Base-by-base conservation (phyloP, 192 early-diverging fungal genomes). In the Coemansia sp. region DNA sequence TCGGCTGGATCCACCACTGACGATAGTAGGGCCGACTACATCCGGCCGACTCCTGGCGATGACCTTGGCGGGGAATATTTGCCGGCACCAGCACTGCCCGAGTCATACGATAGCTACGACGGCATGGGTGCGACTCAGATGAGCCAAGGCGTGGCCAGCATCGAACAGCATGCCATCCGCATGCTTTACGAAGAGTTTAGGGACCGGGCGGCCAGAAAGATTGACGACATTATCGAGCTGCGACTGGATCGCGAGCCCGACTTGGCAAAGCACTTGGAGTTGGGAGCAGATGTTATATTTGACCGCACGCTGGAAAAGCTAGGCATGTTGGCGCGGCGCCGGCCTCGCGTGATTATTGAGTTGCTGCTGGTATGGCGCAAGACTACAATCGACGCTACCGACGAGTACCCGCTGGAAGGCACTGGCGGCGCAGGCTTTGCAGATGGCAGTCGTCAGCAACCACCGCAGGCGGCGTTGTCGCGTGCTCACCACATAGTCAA, bases 261-360 rank as follows among this genome's bases (percentile, higher is more conserved):
- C 53, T 75, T 94, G 39, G 46, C 82, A 25, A 75, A 75, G 36
- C 78, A 86, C 32, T 72, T 94, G 21, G 88, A 89, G 19, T 77
- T 74, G 10, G 91, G 88, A 7, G 87, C 77, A 5, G 95, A 99
- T 76, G 71, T 84, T 6, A 72, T 83, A 8, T 95, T 99, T 69
- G 97, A 99, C 73, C 88, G 89, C 21, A 81, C 94, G 0, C 67
- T 97, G 29, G 77, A 85, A 32, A 91, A 92, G 12, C 74, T 99
- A 9, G 94, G 93, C 1, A 87, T 88, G 41, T 74, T 95, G 37
- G 92, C 94, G 2, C 86, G 90, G 37, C 91, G 93, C 64, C 91
- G 91, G 66, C 95, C 95, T 17, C 92, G 90, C 29, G 86, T 92
- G 2, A 91, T 98, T 37, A 93, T 93, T 32, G 92, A 93, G 73